Evolutionary conservation across 2,329 filamentous ascomycete species (phyloP), one percentile per base, ranked within the genome.

Genomic region (Colletotrichum costaricense): DNA sequence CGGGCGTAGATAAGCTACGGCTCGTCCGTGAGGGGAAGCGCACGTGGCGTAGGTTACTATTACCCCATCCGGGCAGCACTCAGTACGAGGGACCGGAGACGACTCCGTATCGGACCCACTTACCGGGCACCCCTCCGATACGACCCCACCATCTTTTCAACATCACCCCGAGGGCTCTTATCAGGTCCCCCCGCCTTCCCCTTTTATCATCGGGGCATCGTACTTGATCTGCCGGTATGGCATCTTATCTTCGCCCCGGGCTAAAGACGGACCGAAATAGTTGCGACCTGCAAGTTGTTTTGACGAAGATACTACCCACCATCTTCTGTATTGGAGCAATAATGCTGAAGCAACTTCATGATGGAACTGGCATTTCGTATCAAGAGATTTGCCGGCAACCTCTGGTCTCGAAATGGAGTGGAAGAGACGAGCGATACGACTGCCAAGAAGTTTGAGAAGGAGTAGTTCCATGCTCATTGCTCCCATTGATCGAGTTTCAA

Each of bases 41-140:
- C 30, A 66, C 49, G 28, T 65, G 67, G 56, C 54, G 19, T 57
- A 49, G 28, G 26, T 3, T 38, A 22, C 42, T 9, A 35, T 56
- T 56, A 33, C 28, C 55, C 62, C 28, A 30, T 49, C 59, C 38
- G 55, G 67, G 46, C 62, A 54, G 28, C 62, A 19, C 19, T 69
- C 30, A 42, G 38, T 11, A 11, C 42, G 30, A 56, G 35, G 12
- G 28, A 73, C 67, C 71, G 71, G 71, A 57, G 46, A 62, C 46
- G 71, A 30, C 49, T 70, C 67, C 67, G 71, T 63, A 63, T 54
- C 58, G 33, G 71, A 62, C 52, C 67, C 67, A 73, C 71, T 71
- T 62, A 38, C 67, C 71, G 71, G 71, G 38, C 57, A 62, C 67
- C 46, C 62, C 71, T 66, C 71, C 71, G 71, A 73, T 73, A 5